Evolutionary conservation across 2,329 filamentous ascomycete genomes (phyloP).

Genomic region (Fusarium continuum): DNA sequence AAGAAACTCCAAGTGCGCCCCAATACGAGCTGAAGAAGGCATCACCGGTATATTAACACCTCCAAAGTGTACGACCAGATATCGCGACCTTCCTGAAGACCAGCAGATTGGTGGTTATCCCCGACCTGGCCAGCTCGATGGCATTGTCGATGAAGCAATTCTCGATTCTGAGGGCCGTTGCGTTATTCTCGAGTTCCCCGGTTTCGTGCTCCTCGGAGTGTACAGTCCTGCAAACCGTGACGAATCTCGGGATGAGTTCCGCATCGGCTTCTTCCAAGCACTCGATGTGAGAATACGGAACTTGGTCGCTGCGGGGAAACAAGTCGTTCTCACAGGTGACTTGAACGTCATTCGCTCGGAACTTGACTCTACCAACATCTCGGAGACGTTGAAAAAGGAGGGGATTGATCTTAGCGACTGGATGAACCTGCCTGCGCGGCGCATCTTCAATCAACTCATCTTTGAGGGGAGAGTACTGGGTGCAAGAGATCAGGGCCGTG

Average conservation of each 20-base stretch:
- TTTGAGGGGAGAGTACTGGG: constrained; percentile 75
- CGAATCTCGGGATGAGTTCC: constrained; percentile 83
- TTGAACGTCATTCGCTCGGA: constrained; percentile 79
- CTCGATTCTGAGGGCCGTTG: constrained; percentile 94
- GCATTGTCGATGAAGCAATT: constrained; percentile 70
- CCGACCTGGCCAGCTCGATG: constrained; percentile 70
- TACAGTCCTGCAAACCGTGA: constrained; percentile 93
- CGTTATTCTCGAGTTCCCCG: constrained; percentile 90
- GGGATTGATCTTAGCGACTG: constrained; percentile 75
- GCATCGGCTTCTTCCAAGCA: constrained; percentile 79
- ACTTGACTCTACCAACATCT: constrained; percentile 79
- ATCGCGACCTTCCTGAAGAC: constrained; percentile 76
- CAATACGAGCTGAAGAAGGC: constrained; percentile 93
- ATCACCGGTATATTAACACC: constrained; percentile 81
- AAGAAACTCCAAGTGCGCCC: constrained; percentile 83
- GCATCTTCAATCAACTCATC: constrained; percentile 87
- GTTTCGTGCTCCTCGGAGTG: constrained; percentile 91
- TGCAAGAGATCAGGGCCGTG: constrained; percentile 72
- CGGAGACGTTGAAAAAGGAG: constrained; percentile 76
- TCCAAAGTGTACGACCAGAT: constrained; percentile 75
- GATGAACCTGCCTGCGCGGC: constrained; percentile 74
- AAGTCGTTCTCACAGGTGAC: constrained; percentile 86
- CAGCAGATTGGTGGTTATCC: constrained; percentile 92
- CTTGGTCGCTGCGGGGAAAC: constrained; percentile 79
- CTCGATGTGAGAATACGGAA: constrained; percentile 88